Percentiles rank a stretch among this genome's conserved stretches.
Evolutionary conservation across 2,329 filamentous ascomycete species (phyloP).

Genomic region (Rosellinia necatrix): DNA sequence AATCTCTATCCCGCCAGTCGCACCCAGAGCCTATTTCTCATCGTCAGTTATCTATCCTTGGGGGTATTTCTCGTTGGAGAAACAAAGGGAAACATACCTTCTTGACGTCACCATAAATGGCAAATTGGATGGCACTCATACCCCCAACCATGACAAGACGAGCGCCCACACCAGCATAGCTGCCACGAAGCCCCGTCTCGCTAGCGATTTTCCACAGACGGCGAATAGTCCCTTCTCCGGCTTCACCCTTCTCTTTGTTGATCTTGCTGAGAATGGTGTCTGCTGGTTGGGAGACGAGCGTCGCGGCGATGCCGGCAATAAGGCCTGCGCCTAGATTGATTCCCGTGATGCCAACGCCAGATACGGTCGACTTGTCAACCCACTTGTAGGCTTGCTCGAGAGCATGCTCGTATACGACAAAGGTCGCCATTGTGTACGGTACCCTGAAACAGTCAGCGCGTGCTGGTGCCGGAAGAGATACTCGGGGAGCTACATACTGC

Average conservation of each 20-base stretch:
- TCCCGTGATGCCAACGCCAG: constrained; percentile 26
- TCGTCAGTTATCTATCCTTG: neutral
- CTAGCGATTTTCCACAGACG: constrained; percentile 34
- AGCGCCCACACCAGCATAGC: constrained; percentile 33
- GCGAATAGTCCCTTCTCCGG: constrained; percentile 31
- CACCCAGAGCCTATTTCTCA: constrained; percentile 14
- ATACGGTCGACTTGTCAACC: constrained; percentile 33
- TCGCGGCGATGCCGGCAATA: constrained; percentile 35
- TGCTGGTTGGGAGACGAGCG: constrained; percentile 36
- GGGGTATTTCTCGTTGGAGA: neutral
- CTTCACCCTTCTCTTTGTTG: constrained; percentile 33
- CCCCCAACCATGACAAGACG: constrained; percentile 37
- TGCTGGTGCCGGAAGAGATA: neutral
- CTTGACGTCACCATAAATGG: constrained; percentile 37
- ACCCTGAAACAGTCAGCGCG: constrained; percentile 27
- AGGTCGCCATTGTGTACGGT: constrained; percentile 36
- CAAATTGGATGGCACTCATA: constrained; percentile 36
- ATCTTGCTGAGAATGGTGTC: constrained; percentile 38
- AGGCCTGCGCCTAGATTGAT: constrained; percentile 36
- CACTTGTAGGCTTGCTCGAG: constrained; percentile 30
- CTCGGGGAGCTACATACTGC: constrained; percentile 26
- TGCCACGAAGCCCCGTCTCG: constrained; percentile 36
- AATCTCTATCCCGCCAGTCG: constrained; percentile 20
- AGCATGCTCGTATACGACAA: constrained; percentile 36
- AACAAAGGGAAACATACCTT: constrained; percentile 18